Evolutionary conservation across 2,329 filamentous ascomycete genomes (phyloP).

Genomic region (Colletotrichum karsti): DNA sequence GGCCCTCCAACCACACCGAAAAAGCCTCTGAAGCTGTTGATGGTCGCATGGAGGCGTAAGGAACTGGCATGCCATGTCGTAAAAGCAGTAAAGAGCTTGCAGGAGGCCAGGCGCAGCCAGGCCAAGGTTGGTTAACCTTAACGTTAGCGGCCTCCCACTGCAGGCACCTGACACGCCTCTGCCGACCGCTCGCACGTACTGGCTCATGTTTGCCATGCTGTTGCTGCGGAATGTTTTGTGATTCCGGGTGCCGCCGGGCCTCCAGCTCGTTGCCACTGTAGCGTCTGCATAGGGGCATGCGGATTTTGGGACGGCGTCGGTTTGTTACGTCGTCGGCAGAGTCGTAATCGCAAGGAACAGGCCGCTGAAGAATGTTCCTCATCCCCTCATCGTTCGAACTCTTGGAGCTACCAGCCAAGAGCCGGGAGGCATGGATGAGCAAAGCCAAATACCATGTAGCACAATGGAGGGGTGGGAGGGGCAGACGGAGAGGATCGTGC

Average conservation of each 20-base stretch:
- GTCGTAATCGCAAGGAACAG: constrained; percentile 25
- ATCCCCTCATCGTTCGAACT: constrained; percentile 29
- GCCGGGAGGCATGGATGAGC: constrained; percentile 4
- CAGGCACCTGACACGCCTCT: constrained; percentile 29
- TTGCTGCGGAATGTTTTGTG: constrained; percentile 1
- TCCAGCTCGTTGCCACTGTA: not conserved
- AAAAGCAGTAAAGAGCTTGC: not conserved
- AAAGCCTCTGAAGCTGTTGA: not conserved
- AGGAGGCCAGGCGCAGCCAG: constrained; percentile 17
- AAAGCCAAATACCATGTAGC: not conserved
- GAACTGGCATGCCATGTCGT: not conserved
- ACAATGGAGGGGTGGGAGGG: not conserved
- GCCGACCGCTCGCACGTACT: constrained; percentile 25
- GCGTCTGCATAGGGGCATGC: not conserved
- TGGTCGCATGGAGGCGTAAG: not conserved
- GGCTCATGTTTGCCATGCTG: constrained; percentile 1
- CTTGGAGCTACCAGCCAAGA: constrained; percentile 16
- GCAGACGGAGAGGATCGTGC: constrained; percentile 14
- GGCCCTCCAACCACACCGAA: not conserved
- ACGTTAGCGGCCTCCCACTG: constrained; percentile 23
- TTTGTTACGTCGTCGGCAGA: constrained; percentile 13
- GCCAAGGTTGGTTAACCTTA: constrained; percentile 28
- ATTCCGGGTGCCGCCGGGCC: constrained; percentile 3
- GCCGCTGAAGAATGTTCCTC: constrained; percentile 22
- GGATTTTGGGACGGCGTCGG: constrained; percentile 21